Evolutionary conservation across 768 basidiomycete genomes (phyloP).

Genomic region (Asterophora lycoperdoides): DNA sequence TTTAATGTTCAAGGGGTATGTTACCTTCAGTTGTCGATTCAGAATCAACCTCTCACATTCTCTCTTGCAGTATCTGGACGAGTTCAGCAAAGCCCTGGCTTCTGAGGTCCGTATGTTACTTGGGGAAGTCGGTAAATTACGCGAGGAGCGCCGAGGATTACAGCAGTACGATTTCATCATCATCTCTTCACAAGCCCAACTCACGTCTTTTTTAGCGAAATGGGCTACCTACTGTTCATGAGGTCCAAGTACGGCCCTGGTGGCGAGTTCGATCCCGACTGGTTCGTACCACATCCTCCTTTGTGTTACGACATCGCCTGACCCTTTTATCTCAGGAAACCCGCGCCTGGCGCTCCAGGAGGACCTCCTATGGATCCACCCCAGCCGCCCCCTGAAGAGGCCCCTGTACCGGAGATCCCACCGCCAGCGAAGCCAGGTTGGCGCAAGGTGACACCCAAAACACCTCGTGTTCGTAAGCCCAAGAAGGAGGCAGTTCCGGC

Average conservation of each 20-base stretch:
- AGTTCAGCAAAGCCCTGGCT: slow-evolving; percentile 82
- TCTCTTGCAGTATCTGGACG: slow-evolving; percentile 65
- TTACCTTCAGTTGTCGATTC: background rate
- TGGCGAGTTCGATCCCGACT: slow-evolving; percentile 82
- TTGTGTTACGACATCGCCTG: background rate
- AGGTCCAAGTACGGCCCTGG: slow-evolving; percentile 79
- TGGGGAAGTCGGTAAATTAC: slow-evolving; percentile 77
- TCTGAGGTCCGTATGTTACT: slow-evolving; percentile 81
- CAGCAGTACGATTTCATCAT: slow-evolving; percentile 55
- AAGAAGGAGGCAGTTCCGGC: slow-evolving; percentile 30
- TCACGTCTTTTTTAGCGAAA: slow-evolving; percentile 45
- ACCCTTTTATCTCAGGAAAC: slow-evolving; percentile 32
- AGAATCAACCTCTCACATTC: slow-evolving; percentile 1
- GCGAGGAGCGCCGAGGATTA: slow-evolving; percentile 71
- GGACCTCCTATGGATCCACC: slow-evolving; percentile 38
- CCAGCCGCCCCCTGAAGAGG: slow-evolving; percentile 17
- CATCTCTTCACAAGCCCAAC: background rate
- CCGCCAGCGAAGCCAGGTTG: slow-evolving; percentile 52
- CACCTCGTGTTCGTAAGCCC: slow-evolving; percentile 42
- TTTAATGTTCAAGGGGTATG: slow-evolving; percentile 82
- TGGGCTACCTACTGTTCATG: slow-evolving; percentile 66
- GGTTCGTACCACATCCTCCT: slow-evolving; percentile 37
- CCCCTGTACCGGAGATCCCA: slow-evolving; percentile 38
- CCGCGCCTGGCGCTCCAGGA: slow-evolving; percentile 38
- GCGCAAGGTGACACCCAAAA: slow-evolving; percentile 46